Conservation (phyloP, 2,329 filamentous ascomycete species). For the Sclerotinia trifoliorum region DNA sequence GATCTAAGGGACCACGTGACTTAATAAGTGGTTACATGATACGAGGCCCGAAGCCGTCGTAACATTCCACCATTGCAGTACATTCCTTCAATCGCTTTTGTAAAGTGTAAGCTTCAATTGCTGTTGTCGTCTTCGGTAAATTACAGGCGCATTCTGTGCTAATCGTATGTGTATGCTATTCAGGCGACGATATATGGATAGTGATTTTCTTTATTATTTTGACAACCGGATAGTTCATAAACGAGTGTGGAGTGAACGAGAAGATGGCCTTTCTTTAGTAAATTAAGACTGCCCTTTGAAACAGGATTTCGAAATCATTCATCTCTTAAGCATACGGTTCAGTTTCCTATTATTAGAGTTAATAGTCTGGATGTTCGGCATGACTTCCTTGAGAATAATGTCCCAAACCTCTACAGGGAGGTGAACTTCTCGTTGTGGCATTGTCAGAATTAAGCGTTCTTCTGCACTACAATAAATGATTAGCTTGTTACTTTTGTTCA, state of each 20-base stretch:
- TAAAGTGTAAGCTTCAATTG: neutral
- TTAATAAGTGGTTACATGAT: too few species aligned
- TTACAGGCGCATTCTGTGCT: neutral
- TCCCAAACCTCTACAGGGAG: neutral
- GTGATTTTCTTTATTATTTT: neutral
- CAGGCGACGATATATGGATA: neutral
- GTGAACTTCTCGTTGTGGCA: neutral
- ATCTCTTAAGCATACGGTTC: neutral
- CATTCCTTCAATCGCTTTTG: neutral
- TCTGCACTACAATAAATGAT: neutral
- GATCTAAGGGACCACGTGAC: too few species aligned
- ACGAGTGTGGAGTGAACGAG: neutral
- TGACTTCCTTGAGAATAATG: neutral
- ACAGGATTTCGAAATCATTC: neutral
- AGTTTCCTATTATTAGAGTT: neutral
- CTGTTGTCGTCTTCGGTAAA: neutral
- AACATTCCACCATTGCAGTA: neutral
- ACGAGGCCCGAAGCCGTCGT: too few species aligned
- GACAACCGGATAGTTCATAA: neutral
- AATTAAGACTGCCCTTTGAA: neutral
- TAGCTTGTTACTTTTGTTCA: neutral
- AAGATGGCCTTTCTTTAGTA: neutral
- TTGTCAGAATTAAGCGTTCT: neutral
- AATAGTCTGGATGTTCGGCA: neutral
- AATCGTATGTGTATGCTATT: neutral